These are phyloP conservation scores for Kokia cookei DNA, from an alignment of 441 rosid genomes.

Conservation along the genomic window DNA sequence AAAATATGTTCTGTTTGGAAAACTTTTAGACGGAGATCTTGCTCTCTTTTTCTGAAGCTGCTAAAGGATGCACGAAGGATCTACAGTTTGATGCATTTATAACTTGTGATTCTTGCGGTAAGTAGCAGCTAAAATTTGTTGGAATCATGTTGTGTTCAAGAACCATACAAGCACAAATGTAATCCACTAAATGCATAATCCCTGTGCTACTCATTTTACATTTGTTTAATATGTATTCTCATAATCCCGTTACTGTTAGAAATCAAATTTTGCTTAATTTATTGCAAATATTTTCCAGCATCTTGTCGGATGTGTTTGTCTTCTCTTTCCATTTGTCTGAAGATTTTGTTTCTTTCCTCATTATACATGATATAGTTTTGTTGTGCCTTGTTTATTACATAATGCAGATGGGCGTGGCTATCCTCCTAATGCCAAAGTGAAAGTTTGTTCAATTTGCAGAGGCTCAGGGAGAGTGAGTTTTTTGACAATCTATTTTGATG, in stretches of 20 bases:
- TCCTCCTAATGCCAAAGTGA: slow-evolving; percentile 50
- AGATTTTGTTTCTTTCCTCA: background rate
- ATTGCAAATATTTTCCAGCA: background rate
- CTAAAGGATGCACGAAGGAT: slow-evolving; percentile 74
- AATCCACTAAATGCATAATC: background rate
- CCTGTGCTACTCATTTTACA: background rate
- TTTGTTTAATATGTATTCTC: background rate
- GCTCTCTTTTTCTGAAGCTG: slow-evolving; percentile 86
- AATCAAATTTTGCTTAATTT: background rate
- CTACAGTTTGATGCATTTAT: slow-evolving; percentile 66
- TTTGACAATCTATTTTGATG: slow-evolving; percentile 12
- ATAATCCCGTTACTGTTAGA: background rate
- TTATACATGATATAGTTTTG: slow-evolving; percentile 1
- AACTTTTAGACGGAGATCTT: slow-evolving; percentile 50
- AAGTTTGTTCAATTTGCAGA: slow-evolving; percentile 69
- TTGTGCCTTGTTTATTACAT: slow-evolving; percentile 16
- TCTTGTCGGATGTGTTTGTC: background rate
- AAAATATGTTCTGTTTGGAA: slow-evolving; percentile 9
- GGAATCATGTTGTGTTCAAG: background rate
- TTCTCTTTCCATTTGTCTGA: background rate
- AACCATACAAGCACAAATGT: background rate
- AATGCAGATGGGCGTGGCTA: slow-evolving; percentile 78
- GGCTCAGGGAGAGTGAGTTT: slow-evolving; percentile 75
- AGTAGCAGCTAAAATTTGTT: slow-evolving; percentile 24
- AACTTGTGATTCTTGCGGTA: slow-evolving; percentile 81